phyloP scores from a whole-genome alignment of 768 basidiomycete species.

The Leccinum disarticulatum region DNA sequence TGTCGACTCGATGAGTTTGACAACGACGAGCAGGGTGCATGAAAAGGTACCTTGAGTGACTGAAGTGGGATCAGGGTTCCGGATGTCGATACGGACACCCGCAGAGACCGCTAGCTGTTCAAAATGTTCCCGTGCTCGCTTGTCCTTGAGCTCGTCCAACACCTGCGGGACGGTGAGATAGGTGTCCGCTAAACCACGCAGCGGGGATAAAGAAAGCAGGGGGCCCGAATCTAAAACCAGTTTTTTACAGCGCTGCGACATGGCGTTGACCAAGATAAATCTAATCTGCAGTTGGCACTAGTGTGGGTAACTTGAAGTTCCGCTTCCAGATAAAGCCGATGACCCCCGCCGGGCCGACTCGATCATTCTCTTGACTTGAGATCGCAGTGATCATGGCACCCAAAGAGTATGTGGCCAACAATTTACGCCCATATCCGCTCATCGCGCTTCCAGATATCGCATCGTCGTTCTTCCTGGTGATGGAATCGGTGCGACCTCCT shows the following conservation, averaged over 20 bases:
- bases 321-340: background rate
- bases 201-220: slow-evolving; percentile 81
- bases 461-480: slow-evolving; percentile 93
- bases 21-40: slow-evolving; percentile 2
- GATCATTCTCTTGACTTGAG: background rate
- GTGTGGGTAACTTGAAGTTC: background rate
- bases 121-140: slow-evolving; percentile 83
- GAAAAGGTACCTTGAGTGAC: slow-evolving; percentile 55
- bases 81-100: slow-evolving; percentile 72
- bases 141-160: slow-evolving; percentile 85
- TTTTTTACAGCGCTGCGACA: slow-evolving; percentile 59
- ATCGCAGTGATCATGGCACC: slow-evolving; percentile 35
- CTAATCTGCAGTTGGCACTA: slow-evolving; percentile 4
- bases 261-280: slow-evolving; percentile 9
- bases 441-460: slow-evolving; percentile 58
- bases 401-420: slow-evolving; percentile 42
- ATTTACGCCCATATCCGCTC: slow-evolving; percentile 6
- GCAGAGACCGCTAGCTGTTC: slow-evolving; percentile 72
- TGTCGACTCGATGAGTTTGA: slow-evolving; percentile 35
- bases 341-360: background rate
- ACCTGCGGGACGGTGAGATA: slow-evolving; percentile 92
- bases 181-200: slow-evolving; percentile 83
- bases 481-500: slow-evolving; percentile 74
- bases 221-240: slow-evolving; percentile 95
- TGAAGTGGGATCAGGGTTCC: slow-evolving; percentile 67